Percentiles rank a stretch among this genome's conserved stretches.
These are phyloP conservation scores for Podila epicladia DNA, from an alignment of 192 early-diverging fungal genomes.

Conservation along the genomic window DNA sequence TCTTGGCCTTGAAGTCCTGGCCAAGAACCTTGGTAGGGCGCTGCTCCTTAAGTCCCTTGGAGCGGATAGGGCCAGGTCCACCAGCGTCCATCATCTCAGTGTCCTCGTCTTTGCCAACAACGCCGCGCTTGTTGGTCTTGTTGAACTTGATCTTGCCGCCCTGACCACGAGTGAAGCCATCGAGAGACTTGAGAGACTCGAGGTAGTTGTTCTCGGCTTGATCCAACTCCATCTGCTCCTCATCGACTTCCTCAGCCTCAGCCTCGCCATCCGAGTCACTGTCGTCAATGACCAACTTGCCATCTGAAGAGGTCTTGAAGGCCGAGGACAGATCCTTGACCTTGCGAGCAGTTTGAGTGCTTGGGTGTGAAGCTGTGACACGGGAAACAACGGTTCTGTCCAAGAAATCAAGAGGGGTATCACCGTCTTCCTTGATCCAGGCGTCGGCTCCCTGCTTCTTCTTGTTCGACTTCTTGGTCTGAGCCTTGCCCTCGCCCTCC, in stretches of 20 bases:
- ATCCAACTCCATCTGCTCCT: constrained; percentile 51
- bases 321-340: constrained; percentile 52
- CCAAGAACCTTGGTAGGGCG: constrained; percentile 64
- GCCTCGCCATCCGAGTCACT: constrained; percentile 53
- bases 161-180: constrained; percentile 86
- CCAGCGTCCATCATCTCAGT: constrained; percentile 52
- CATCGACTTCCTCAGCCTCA: constrained; percentile 30
- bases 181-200: constrained; percentile 80
- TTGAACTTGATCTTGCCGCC: constrained; percentile 91
- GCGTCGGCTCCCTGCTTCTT: constrained; percentile 44
- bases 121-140: constrained; percentile 72
- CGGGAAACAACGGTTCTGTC: constrained; percentile 83
- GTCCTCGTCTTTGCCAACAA: constrained; percentile 73
- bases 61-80: constrained; percentile 43
- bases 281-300: constrained; percentile 86
- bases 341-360: constrained; percentile 43
- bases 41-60: constrained; percentile 50
- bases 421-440: constrained; percentile 76
- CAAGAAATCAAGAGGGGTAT: constrained; percentile 89
- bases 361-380: constrained; percentile 56
- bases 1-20: constrained; percentile 86
- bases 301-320: constrained; percentile 79
- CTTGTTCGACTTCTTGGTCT: constrained; percentile 53
- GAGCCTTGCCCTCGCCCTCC: constrained; percentile 32
- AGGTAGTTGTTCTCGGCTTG: constrained; percentile 86